Base-by-base conservation (phyloP, 371 early-diverging fungal genomes). In the Mortierella sp. region DNA sequence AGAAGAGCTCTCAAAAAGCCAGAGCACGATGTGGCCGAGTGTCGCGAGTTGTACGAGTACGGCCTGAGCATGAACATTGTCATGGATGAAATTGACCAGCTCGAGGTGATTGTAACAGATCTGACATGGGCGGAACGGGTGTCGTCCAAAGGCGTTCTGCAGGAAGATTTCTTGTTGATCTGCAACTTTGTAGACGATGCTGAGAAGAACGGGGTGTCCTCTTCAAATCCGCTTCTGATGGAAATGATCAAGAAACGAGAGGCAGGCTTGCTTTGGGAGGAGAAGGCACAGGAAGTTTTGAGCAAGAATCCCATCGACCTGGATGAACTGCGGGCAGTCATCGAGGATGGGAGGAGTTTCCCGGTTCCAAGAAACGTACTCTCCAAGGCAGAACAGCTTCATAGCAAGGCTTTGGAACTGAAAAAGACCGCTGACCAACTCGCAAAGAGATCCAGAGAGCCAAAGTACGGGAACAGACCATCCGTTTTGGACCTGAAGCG, bases 41-140 rank as follows among this genome's bases (percentile, higher is more conserved):
- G 69, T 21, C 71, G 72, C 6, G 74, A 79, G 5, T 61, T 79
- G 12, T 70, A 71, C 24, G 79, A 81, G 31, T 39, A 65, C 12
- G 81, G 81, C 0, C 28, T 64, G 18, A 46, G 62, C 14, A 72
- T 81, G 67, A 67, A 67, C 42, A 67, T 73, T 41, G 57, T 54
- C 41, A 68, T 79, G 61, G 71, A 73, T 10, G 81, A 81, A 31
- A 52, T 79, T 30, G 79, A 69, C 26, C 61, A 63, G 50, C 46
- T 81, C 51, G 76, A 81, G 45, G 24, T 58, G 24, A 74, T 70
- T 56, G 76, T 80, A 0, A 80, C 61, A 16, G 76, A 74, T 14
- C 46, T 71, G 12, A 54, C 59, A 0, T 80, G 80, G 80, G 54
- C 54, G 24, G 69, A 79, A 18, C 61, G 62, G 24, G 79, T 66